Conservation (phyloP, 257 asterid species). For the Salvia hispanica region DNA sequence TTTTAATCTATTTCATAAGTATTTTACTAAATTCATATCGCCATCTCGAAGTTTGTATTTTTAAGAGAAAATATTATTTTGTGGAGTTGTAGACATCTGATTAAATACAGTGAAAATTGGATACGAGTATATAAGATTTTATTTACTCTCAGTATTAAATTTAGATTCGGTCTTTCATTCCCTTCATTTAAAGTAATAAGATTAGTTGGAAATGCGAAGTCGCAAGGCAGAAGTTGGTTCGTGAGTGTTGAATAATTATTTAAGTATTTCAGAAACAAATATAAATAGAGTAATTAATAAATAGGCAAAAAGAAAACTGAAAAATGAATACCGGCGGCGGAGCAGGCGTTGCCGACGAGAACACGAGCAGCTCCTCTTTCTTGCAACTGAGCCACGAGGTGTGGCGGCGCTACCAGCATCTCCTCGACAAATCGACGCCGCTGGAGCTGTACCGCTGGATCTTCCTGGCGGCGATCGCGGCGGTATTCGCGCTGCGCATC, state of each 20-base stretch:
- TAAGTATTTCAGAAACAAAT: neutral
- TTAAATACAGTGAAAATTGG: too few species aligned
- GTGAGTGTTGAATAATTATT: neutral
- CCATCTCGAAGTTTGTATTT: too few species aligned
- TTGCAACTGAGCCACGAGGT: conserved; percentile 51
- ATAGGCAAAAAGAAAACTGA: neutral
- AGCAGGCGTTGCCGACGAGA: conserved; percentile 43
- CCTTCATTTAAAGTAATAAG: neutral
- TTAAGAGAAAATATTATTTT: too few species aligned
- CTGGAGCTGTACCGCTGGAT: conserved; percentile 80
- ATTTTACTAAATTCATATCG: too few species aligned
- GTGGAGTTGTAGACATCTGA: too few species aligned
- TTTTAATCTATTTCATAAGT: too few species aligned
- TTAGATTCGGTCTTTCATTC: too few species aligned
- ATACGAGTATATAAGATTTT: too few species aligned
- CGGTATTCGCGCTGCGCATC: conserved; percentile 73
- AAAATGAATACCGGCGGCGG: conserved; percentile 77
- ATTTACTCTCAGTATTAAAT: too few species aligned
- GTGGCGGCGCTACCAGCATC: conserved; percentile 78
- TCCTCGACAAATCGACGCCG: conserved; percentile 91
- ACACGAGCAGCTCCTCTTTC: conserved; percentile 49
- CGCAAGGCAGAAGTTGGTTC: conserved; percentile 27
- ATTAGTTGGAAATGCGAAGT: too few species aligned
- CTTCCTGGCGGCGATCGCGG: conserved; percentile 56
- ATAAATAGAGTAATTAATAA: neutral